A percentile compares a stretch with the other conserved stretches of the same genome.
phyloP scores from a whole-genome alignment of 306 rosid species.

The Parietaria judaica region DNA sequence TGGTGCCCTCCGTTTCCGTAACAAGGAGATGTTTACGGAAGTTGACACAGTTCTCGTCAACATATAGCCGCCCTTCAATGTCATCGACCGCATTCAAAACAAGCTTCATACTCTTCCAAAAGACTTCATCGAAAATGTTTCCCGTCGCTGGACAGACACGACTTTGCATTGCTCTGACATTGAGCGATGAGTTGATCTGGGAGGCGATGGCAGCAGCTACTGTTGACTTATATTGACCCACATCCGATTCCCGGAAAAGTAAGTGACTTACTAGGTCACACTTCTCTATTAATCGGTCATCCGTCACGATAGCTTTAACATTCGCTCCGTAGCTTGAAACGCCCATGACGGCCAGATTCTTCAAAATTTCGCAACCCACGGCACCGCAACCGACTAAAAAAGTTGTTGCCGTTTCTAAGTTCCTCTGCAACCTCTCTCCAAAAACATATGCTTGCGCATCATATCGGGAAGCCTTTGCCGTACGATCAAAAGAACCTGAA shows the following conservation, averaged over 20 bases:
- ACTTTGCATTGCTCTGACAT: constrained; percentile 65
- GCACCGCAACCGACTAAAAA: constrained; percentile 97
- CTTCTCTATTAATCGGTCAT: constrained; percentile 95
- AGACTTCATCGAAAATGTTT: constrained; percentile 59
- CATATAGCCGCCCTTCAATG: constrained; percentile 86
- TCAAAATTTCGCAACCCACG: constrained; percentile 81
- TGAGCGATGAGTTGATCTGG: constrained; percentile 49
- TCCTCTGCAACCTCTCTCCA: constrained; percentile 81
- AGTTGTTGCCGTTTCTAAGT: constrained; percentile 63
- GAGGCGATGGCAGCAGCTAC: constrained; percentile 83
- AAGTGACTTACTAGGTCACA: constrained; percentile 93
- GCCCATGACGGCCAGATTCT: constrained; percentile 90
- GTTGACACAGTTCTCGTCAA: constrained; percentile 87
- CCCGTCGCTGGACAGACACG: constrained; percentile 77
- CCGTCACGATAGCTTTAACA: constrained; percentile 53
- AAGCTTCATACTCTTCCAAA: constrained; percentile 64
- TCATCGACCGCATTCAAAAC: constrained; percentile 85
- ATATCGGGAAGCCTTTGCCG: constrained; percentile 71
- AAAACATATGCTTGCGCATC: constrained; percentile 96
- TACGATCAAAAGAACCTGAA: constrained; percentile 59
- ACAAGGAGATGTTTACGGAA: constrained; percentile 96
- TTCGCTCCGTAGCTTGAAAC: constrained; percentile 69
- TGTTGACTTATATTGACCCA: constrained; percentile 89
- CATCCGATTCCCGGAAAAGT: constrained; percentile 97
- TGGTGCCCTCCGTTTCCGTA: constrained; percentile 92